Conservation (phyloP, 441 rosid genomes). For the Gossypium gossypioides region DNA sequence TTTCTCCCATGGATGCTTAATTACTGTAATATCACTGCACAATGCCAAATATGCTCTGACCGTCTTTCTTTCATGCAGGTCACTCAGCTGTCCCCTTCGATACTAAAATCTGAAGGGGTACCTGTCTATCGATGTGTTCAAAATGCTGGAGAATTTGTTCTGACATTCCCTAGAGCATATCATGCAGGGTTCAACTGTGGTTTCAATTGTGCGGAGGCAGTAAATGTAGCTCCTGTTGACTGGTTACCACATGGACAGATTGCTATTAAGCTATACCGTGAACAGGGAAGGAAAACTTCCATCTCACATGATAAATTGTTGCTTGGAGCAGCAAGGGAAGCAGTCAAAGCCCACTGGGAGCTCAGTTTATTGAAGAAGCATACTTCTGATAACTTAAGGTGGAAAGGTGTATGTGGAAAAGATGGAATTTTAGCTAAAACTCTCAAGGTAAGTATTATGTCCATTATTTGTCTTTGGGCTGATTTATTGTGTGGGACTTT, state of each 20-base stretch:
- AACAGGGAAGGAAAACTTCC: slow-evolving; percentile 91
- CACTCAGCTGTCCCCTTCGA: slow-evolving; percentile 92
- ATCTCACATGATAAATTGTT: slow-evolving; percentile 90
- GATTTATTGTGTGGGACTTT: not conserved
- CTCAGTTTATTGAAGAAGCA: slow-evolving; percentile 75
- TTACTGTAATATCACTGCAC: not conserved
- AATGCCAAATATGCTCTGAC: slow-evolving; percentile 7
- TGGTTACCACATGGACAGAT: slow-evolving; percentile 97
- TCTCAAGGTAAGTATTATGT: slow-evolving; percentile 54
- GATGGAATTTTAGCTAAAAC: slow-evolving; percentile 81
- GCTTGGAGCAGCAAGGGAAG: slow-evolving; percentile 99
- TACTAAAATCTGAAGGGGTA: slow-evolving; percentile 78
- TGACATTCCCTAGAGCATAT: slow-evolving; percentile 97
- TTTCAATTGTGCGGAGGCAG: slow-evolving; percentile 99
- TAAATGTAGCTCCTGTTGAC: slow-evolving; percentile 97
- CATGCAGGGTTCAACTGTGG: slow-evolving; percentile 97
- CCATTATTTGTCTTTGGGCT: slow-evolving; percentile 13
- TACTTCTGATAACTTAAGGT: slow-evolving; percentile 63
- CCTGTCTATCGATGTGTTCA: slow-evolving; percentile 89
- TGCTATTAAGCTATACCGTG: slow-evolving; percentile 80
- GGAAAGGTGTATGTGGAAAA: slow-evolving; percentile 78
- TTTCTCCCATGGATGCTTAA: not conserved
- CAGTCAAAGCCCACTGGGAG: slow-evolving; percentile 95
- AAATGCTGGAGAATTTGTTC: slow-evolving; percentile 87
- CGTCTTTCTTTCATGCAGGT: slow-evolving; percentile 44